Evolutionary conservation across 1,284 basidiomycete genomes (phyloP).

Genomic region (Xanthoconium separans): DNA sequence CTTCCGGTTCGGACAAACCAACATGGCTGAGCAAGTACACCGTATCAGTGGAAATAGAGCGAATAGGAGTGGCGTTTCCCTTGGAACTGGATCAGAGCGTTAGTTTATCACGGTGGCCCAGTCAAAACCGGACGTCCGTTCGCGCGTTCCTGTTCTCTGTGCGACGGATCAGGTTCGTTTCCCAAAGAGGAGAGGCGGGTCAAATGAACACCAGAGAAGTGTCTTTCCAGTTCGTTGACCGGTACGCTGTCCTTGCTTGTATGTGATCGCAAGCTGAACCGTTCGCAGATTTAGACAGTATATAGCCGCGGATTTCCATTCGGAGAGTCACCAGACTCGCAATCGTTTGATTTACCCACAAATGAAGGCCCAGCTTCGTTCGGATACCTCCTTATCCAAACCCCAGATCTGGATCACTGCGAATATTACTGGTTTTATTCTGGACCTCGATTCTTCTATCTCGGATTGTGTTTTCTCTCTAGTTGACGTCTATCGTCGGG

Average conservation of each 20-base stretch:
- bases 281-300: conserved; percentile 72
- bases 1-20: conserved; percentile 38
- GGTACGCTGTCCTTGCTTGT: conserved; percentile 42
- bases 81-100: conserved; percentile 57
- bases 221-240: conserved; percentile 81
- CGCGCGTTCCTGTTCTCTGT: conserved; percentile 85
- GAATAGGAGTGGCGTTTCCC: conserved; percentile 86
- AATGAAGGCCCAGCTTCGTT: conserved; percentile 74
- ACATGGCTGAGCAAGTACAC: conserved; percentile 70
- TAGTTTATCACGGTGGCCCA: conserved; percentile 43
- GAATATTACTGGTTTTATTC: conserved; percentile 81
- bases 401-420: conserved; percentile 69
- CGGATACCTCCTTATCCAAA: conserved; percentile 48
- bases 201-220: conserved; percentile 70
- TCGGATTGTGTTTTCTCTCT: conserved; percentile 79
- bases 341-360: conserved; percentile 82
- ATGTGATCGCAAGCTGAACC: conserved; percentile 9
- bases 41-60: conserved; percentile 62
- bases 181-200: conserved; percentile 77
- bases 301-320: conserved; percentile 65
- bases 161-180: conserved; percentile 68
- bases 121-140: conserved; percentile 45
- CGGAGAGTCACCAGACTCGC: conserved; percentile 64
- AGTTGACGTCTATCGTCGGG: conserved; percentile 82
- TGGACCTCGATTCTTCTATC: conserved; percentile 83